These are phyloP conservation scores for Heliamphora pulchella DNA, from an alignment of 179 eudicot genomes.

Conservation along the genomic window DNA sequence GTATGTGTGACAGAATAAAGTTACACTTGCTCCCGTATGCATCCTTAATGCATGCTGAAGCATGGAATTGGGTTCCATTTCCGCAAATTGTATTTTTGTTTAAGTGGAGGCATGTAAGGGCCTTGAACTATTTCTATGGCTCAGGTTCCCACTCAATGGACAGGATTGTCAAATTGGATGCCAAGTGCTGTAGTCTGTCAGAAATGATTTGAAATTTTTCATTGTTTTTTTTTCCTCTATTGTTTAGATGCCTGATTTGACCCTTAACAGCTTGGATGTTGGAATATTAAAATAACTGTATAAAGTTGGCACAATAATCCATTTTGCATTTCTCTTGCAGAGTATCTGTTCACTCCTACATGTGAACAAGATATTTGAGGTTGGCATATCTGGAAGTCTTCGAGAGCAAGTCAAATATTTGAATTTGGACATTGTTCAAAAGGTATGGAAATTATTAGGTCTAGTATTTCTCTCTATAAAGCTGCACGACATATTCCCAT, in stretches of 20 bases:
- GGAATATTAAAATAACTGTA: neutral
- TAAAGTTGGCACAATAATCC: neutral
- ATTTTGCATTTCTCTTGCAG: slow-evolving; percentile 30
- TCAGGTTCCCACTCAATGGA: neutral
- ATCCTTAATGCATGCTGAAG: too few species aligned
- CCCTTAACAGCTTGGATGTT: neutral
- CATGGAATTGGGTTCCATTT: neutral
- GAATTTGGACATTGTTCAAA: slow-evolving; percentile 57
- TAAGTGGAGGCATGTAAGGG: neutral
- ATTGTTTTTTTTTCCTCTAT: too few species aligned
- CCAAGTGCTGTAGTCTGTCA: too few species aligned
- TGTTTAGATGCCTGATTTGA: too few species aligned
- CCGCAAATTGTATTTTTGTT: neutral
- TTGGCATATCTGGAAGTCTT: slow-evolving; percentile 68
- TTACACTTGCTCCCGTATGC: too few species aligned
- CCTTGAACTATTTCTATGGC: neutral
- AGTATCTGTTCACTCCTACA: slow-evolving; percentile 82
- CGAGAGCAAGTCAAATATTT: slow-evolving; percentile 50
- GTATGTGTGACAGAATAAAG: too few species aligned
- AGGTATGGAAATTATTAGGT: slow-evolving; percentile 41
- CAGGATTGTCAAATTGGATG: neutral
- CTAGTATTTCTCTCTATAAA: slow-evolving; percentile 5
- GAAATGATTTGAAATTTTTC: neutral
- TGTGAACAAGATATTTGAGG: slow-evolving; percentile 86
- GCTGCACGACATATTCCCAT: neutral